A percentile compares a stretch with the other conserved stretches of the same genome.
phyloP scores from a whole-genome alignment of 2,329 filamentous ascomycete species.

The Clonostachys solani region DNA sequence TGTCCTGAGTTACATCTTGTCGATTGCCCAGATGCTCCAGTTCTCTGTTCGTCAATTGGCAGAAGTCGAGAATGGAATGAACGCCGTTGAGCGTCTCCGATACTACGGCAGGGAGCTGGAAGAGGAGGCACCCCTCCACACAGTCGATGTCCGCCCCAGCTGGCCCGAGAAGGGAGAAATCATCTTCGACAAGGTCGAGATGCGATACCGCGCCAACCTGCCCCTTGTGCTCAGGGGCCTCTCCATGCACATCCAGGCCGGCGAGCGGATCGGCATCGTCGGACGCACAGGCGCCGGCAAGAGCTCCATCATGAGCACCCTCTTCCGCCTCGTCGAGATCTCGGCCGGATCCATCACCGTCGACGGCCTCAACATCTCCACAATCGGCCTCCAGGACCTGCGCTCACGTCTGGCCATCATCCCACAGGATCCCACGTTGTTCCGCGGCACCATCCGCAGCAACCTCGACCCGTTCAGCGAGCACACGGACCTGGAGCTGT shows the following conservation, averaged over 20 bases:
- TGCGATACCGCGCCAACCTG: constrained; percentile 70
- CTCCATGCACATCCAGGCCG: constrained; percentile 66
- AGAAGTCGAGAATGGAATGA: constrained; percentile 98
- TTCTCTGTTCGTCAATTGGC: constrained; percentile 92
- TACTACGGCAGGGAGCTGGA: constrained; percentile 87
- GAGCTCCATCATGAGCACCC: constrained; percentile 76
- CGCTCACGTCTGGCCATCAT: constrained; percentile 77
- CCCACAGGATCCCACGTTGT: constrained; percentile 79
- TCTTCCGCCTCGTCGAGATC: constrained; percentile 72
- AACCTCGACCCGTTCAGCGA: constrained; percentile 81
- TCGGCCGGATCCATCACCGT: constrained; percentile 59
- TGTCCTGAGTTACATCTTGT: constrained; percentile 88
- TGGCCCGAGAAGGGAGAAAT: constrained; percentile 91
- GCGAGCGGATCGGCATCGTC: constrained; percentile 78
- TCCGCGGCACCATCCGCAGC: constrained; percentile 73
- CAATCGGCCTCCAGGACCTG: constrained; percentile 69
- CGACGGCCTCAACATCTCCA: constrained; percentile 66
- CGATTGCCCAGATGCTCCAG: constrained; percentile 93
- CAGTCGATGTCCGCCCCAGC: constrained; percentile 62
- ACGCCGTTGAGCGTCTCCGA: constrained; percentile 85
- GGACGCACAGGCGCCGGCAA: constrained; percentile 81
- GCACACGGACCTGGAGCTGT: constrained; percentile 73
- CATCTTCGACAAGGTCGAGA: constrained; percentile 68
- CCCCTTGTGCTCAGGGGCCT: constrained; percentile 71
- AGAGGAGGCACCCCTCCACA: constrained; percentile 82